These are phyloP conservation scores for Pythium phragmitis DNA, from an alignment of 352 stramenopile genomes.

Conservation along the genomic window DNA sequence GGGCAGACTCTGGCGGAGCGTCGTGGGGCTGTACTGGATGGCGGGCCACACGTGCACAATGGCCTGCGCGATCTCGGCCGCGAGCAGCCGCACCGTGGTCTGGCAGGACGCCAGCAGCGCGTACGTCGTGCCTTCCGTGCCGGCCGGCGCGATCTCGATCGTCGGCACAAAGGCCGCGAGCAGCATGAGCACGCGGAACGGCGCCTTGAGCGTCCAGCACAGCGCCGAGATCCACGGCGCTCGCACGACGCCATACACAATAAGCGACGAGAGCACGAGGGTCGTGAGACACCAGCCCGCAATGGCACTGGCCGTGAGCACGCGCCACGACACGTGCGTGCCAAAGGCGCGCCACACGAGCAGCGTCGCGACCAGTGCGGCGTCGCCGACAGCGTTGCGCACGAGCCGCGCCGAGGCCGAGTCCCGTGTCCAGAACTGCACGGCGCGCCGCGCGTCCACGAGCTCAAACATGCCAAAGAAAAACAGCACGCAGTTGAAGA, in stretches of 20 bases:
- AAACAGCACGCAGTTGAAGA: constrained; percentile 43
- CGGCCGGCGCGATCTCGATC: constrained; percentile 43
- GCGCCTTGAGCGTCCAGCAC: constrained; percentile 20
- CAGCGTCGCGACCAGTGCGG: constrained; percentile 24
- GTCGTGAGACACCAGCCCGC: constrained; percentile 16
- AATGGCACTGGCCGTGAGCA: constrained; percentile 15
- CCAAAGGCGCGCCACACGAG: constrained; percentile 27
- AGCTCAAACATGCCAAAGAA: constrained; percentile 42
- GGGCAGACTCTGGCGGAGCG: neutral
- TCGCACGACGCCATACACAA: constrained; percentile 27
- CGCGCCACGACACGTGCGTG: constrained; percentile 30
- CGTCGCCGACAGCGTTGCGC: constrained; percentile 27
- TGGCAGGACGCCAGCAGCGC: constrained; percentile 38
- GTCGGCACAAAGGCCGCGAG: constrained; percentile 39
- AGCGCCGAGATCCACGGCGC: constrained; percentile 31
- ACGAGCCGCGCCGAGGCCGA: constrained; percentile 8
- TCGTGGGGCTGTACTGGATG: constrained; percentile 16
- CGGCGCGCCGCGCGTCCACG: constrained; percentile 18
- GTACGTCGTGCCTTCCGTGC: constrained; percentile 44
- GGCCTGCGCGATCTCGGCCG: constrained; percentile 23
- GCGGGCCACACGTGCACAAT: constrained; percentile 9
- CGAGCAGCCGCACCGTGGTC: constrained; percentile 35
- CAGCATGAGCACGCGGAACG: constrained; percentile 30
- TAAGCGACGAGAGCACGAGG: constrained; percentile 21
- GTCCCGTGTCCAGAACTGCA: constrained; percentile 31